Conservation (phyloP, 805 yeast genomes). For the Candida sonorensis region DNA sequence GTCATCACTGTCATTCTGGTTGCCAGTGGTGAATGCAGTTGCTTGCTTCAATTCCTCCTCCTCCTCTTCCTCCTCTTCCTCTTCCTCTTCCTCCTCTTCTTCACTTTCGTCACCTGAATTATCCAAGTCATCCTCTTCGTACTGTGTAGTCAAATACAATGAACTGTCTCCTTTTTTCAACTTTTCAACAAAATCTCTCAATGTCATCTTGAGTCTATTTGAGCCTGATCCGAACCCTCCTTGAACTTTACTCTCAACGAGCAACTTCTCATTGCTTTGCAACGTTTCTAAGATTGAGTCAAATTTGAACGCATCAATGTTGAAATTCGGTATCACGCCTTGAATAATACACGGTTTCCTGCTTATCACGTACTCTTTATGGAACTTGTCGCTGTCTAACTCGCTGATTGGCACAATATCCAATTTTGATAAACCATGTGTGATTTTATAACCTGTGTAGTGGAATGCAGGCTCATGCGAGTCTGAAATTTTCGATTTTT, state of each 20-base stretch:
- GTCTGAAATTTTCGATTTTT: background rate
- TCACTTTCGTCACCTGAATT: constrained; percentile 20
- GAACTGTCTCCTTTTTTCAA: constrained; percentile 36
- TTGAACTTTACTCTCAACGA: constrained; percentile 50
- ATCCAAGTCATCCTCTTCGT: constrained; percentile 39
- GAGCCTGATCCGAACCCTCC: constrained; percentile 70
- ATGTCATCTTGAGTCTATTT: constrained; percentile 42
- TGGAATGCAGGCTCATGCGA: too few species aligned
- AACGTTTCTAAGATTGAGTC: constrained; percentile 32
- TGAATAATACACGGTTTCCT: constrained; percentile 47
- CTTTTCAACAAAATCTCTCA: constrained; percentile 40
- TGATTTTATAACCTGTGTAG: constrained; percentile 5
- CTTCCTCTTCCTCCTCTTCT: constrained; percentile 19
- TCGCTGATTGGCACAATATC: constrained; percentile 7
- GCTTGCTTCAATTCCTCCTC: too few species aligned
- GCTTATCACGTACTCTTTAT: constrained; percentile 29
- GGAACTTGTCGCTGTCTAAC: constrained; percentile 27
- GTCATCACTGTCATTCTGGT: constrained; percentile 7
- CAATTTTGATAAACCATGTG: background rate
- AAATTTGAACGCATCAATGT: constrained; percentile 28
- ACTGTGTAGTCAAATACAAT: constrained; percentile 66
- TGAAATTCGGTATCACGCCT: constrained; percentile 31
- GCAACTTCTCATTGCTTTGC: constrained; percentile 24
- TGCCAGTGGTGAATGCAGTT: too few species aligned
- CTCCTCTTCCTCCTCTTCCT: constrained; percentile 16